Base-by-base conservation (phyloP, 768 basidiomycete genomes). In the Boletus reticuloceps region DNA sequence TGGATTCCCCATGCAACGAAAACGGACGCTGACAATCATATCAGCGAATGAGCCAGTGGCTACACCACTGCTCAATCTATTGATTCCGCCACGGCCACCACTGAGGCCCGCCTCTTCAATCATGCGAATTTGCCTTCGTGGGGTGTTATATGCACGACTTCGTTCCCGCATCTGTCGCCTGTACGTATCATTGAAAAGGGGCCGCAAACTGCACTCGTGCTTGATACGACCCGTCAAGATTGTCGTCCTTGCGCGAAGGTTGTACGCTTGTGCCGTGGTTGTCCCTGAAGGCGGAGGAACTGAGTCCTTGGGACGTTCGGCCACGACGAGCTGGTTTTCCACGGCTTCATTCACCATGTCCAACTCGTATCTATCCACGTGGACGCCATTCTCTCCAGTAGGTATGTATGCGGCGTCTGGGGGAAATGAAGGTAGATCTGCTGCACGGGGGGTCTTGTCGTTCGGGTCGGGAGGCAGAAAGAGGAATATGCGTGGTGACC, bases 261-360 rank as follows among this genome's bases (percentile, higher is more conserved):
- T 85, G 5, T 73, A 67, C 0, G 78, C 73, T 51, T 58, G 75
- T 69, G 34, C 77, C 2, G 64, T 55, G 69, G 31, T 76, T 70
- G 37, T 79, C 66, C 50, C 71, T 65, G 14, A 59, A 42, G 54
- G 69, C 70, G 54, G 80, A 63, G 29, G 78, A 70, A 19, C 75
- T 32, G 69, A 83, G 49, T 77, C 88, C 64, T 90, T 92, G 22
- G 86, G 86, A 50, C 86, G 82, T 70, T 93, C 90, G 0, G 90
- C 91, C 36, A 94, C 82, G 29, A 93, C 89, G 53, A 90, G 80
- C 70, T 93, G 87, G 73, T 94, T 94, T 62, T 90, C 89, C 10
- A 91, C 88, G 32, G 82, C 72, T 58, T 91, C 87, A 58, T 91
- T 88, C 41, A 93, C 84, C 83, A 96, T 91, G 41, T 91, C 87